Conservation (phyloP, 345 rosid genomes). For the Brassica cretica region DNA sequence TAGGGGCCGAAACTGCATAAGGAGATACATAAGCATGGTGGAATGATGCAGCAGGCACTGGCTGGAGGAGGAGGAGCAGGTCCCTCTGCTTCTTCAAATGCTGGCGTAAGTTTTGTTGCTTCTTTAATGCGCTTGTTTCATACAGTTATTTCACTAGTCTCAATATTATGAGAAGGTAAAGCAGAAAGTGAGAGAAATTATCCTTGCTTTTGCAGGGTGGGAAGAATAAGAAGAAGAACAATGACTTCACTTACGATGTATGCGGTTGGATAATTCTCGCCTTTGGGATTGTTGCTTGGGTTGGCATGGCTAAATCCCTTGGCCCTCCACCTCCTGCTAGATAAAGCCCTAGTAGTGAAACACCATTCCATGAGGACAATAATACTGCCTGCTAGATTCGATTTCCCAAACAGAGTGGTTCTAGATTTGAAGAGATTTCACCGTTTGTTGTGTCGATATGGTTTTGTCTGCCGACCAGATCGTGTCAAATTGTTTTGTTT, state of each 20-base stretch:
- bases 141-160: neutral
- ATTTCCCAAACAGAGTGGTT: conserved; percentile 2
- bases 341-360: neutral
- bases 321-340: conserved; percentile 59
- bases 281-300: conserved; percentile 80
- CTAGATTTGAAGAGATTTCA: neutral
- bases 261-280: conserved; percentile 89
- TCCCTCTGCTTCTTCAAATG: conserved; percentile 57
- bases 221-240: conserved; percentile 53
- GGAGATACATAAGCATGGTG: conserved; percentile 58
- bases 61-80: conserved; percentile 44
- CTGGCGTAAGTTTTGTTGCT: conserved; percentile 44
- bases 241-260: conserved; percentile 78
- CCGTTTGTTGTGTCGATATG: conserved; percentile 1
- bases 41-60: conserved; percentile 49
- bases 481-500: neutral
- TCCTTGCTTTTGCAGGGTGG: conserved; percentile 24
- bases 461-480: neutral
- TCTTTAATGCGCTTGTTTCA: neutral
- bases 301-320: conserved; percentile 79
- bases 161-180: neutral
- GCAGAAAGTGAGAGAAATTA: neutral
- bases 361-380: neutral
- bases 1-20: conserved; percentile 84
- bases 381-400: neutral